Conservation (phyloP, 2,329 filamentous ascomycete genomes). For the Nannizzia gypsea region DNA sequence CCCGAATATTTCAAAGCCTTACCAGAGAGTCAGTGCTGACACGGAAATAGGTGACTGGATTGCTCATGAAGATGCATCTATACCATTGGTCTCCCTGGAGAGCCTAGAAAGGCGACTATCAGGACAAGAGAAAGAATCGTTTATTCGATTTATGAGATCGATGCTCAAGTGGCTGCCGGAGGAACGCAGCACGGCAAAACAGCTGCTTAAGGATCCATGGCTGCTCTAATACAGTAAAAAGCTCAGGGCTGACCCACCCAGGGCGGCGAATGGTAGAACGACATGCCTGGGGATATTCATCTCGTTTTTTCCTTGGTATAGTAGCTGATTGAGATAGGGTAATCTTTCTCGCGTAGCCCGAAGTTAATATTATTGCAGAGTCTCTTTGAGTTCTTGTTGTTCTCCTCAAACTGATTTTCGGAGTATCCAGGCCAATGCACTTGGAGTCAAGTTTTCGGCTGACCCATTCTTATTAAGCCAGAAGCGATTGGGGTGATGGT, state of each 20-base stretch:
- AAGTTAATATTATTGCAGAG: neutral
- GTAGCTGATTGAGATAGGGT: neutral
- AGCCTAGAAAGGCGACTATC: neutral
- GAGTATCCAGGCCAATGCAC: neutral
- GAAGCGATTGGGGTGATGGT: neutral
- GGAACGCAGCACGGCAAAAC: neutral
- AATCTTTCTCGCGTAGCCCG: neutral
- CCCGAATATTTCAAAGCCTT: neutral
- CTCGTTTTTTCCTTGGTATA: neutral
- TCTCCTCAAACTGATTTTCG: neutral
- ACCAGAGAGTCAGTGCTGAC: neutral
- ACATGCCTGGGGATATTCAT: neutral
- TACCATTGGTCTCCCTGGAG: neutral
- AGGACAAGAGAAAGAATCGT: neutral
- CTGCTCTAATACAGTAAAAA: constrained; percentile 18
- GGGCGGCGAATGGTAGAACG: neutral
- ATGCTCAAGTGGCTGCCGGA: neutral
- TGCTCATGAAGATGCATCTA: neutral
- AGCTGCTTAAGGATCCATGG: constrained; percentile 19
- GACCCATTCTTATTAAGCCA: neutral
- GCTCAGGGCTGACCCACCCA: neutral
- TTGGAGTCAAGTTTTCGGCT: neutral
- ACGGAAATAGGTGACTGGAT: neutral
- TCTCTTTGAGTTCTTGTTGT: neutral
- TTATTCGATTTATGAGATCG: neutral